Percentiles rank a stretch among this genome's conserved stretches.
Evolutionary conservation across 495 filamentous ascomycete genomes (phyloP).

Genomic region (Hyaloscypha variabilis): DNA sequence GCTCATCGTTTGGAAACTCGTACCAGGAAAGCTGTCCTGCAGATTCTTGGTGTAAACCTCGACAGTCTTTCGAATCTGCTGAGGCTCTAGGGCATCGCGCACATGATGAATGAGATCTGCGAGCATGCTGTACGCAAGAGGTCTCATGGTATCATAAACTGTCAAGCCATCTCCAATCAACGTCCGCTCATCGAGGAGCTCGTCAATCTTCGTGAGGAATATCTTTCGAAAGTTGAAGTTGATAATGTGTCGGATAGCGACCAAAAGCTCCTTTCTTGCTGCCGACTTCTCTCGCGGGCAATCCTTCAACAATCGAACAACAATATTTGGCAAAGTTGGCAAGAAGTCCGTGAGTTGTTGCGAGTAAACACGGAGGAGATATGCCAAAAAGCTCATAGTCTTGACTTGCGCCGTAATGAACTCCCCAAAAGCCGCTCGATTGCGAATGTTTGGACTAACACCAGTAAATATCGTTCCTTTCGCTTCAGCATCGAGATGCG

Average conservation of each 20-base stretch:
- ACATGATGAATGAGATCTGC: conserved; percentile 98
- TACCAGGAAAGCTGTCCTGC: conserved; percentile 94
- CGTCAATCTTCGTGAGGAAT: conserved; percentile 92
- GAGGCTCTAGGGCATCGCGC: conserved; percentile 75
- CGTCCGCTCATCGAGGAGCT: conserved; percentile 89
- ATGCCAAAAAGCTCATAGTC: conserved; percentile 98
- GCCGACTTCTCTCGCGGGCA: conserved; percentile 93
- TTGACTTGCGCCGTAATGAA: conserved; percentile 98
- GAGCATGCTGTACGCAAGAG: conserved; percentile 96
- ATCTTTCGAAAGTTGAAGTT: conserved; percentile 99
- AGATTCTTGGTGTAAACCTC: conserved; percentile 97
- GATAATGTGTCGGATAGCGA: conserved; percentile 97
- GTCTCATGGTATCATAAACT: conserved; percentile 94
- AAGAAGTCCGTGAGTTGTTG: conserved; percentile 89
- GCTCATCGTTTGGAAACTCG: conserved; percentile 99
- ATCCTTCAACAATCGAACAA: conserved; percentile 89
- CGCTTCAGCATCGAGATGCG: conserved; percentile 78
- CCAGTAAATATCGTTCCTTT: conserved; percentile 85
- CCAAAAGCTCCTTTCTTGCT: conserved; percentile 90
- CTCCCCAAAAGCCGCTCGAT: conserved; percentile 92
- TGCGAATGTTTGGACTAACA: conserved; percentile 91
- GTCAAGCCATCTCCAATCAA: conserved; percentile 95
- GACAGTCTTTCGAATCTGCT: conserved; percentile 92
- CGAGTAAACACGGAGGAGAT: conserved; percentile 85
- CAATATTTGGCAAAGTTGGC: conserved; percentile 82